Conservation (phyloP, 1,284 basidiomycete genomes). For the Fomitopsis schrenkii region DNA sequence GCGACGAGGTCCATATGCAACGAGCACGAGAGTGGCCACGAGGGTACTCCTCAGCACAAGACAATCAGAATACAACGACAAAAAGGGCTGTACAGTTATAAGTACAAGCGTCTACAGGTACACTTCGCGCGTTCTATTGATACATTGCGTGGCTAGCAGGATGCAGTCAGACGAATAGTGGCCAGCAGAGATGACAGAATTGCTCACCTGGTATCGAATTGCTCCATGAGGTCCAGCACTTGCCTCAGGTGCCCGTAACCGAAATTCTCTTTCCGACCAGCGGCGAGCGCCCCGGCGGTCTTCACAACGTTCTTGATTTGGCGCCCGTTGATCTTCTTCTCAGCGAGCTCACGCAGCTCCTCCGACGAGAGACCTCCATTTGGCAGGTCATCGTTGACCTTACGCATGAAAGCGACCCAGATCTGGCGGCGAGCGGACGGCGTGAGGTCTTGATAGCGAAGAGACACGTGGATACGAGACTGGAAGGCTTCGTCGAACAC, state of each 20-base stretch:
- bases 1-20: neutral
- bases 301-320: conserved; percentile 65
- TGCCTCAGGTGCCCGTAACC: conserved; percentile 45
- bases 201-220: conserved; percentile 47
- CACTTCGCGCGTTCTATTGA: conserved; percentile 14
- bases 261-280: conserved; percentile 42
- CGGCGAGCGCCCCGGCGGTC: conserved; percentile 55
- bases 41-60: neutral
- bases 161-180: neutral
- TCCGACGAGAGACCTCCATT: conserved; percentile 33
- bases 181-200: neutral
- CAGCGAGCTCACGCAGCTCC: conserved; percentile 43
- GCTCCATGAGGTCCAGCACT: conserved; percentile 57
- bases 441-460: conserved; percentile 54
- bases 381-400: conserved; percentile 35
- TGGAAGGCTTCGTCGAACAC: conserved; percentile 68
- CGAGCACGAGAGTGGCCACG: neutral
- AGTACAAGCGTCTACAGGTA: neutral
- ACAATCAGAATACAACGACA: neutral
- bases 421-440: conserved; percentile 48
- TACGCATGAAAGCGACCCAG: conserved; percentile 55
- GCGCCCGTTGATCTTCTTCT: conserved; percentile 52
- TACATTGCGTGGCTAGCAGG: conserved; percentile 19
- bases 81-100: neutral
- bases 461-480: conserved; percentile 61